Conservation (phyloP, 164 flowering plant genomes). For the Aristolochia fimbriata region DNA sequence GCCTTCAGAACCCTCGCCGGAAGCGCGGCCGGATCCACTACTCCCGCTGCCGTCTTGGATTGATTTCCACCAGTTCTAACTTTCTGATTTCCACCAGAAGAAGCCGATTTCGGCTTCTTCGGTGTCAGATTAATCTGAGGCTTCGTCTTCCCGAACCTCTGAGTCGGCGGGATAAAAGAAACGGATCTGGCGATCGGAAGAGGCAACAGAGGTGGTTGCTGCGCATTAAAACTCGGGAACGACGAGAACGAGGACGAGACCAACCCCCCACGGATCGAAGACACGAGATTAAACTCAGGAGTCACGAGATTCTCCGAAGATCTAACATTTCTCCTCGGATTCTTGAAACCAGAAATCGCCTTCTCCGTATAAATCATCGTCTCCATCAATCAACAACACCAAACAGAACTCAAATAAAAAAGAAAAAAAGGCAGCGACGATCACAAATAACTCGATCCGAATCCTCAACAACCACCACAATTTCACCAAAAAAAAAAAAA, state of each 20-base stretch:
- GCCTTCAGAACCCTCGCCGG: neutral
- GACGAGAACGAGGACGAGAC: neutral
- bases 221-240: neutral
- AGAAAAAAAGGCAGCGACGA: neutral
- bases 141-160: neutral
- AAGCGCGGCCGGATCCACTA: neutral
- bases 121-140: neutral
- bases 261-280: neutral
- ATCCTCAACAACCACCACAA: too few relatives aligned
- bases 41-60: neutral
- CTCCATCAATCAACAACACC: neutral
- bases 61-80: neutral
- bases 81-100: neutral
- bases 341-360: neutral
- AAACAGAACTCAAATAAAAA: neutral
- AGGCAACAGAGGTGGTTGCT: conserved; percentile 6
- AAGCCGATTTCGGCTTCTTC: neutral
- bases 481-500: too few relatives aligned
- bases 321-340: neutral
- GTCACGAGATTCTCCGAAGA: neutral
- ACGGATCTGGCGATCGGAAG: conserved; percentile 2
- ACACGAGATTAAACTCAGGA: neutral
- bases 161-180: neutral
- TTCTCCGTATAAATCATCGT: neutral
- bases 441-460: neutral